These are phyloP conservation scores for Baudoinia panamericana DNA, from an alignment of 495 filamentous ascomycete genomes.

Conservation along the genomic window DNA sequence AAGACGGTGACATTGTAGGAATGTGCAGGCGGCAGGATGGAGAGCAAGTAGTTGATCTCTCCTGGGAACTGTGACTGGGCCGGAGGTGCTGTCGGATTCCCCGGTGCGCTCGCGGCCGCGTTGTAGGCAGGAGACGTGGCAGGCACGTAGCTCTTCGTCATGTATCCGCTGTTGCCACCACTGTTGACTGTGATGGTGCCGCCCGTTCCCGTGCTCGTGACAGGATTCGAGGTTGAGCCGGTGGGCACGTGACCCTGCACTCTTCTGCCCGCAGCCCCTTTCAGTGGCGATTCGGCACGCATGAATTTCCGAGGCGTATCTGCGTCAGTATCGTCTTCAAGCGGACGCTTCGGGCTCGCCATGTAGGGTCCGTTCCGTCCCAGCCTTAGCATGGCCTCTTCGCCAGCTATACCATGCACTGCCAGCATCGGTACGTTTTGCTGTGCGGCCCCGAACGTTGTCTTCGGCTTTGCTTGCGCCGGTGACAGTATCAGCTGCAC, in stretches of 20 bases:
- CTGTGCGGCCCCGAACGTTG: background rate
- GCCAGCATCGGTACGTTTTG: constrained; percentile 1
- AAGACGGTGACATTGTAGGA: constrained; percentile 55
- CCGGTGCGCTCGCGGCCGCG: constrained; percentile 7
- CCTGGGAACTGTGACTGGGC: constrained; percentile 61
- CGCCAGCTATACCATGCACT: constrained; percentile 13
- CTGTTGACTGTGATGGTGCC: constrained; percentile 1
- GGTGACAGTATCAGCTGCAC: constrained; percentile 75
- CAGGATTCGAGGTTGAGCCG: constrained; percentile 4
- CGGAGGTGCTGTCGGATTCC: constrained; percentile 22
- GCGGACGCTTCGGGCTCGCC: constrained; percentile 61
- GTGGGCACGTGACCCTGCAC: background rate
- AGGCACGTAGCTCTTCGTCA: constrained; percentile 15
- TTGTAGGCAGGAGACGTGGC: background rate
- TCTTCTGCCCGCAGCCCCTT: constrained; percentile 53
- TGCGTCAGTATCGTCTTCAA: constrained; percentile 58
- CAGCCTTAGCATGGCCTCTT: constrained; percentile 9
- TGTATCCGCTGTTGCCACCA: constrained; percentile 18
- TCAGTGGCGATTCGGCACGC: constrained; percentile 71
- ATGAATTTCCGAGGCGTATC: constrained; percentile 57
- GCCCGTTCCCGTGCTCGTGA: background rate
- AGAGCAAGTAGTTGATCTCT: constrained; percentile 69
- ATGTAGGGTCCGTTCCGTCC: constrained; percentile 16
- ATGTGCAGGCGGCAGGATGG: constrained; percentile 66
- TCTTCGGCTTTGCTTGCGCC: constrained; percentile 55